A percentile compares a stretch with the other conserved stretches of the same genome.
Evolutionary conservation across 208 protist genomes (phyloP).

Genomic region (Trypanosoma vivax): DNA sequence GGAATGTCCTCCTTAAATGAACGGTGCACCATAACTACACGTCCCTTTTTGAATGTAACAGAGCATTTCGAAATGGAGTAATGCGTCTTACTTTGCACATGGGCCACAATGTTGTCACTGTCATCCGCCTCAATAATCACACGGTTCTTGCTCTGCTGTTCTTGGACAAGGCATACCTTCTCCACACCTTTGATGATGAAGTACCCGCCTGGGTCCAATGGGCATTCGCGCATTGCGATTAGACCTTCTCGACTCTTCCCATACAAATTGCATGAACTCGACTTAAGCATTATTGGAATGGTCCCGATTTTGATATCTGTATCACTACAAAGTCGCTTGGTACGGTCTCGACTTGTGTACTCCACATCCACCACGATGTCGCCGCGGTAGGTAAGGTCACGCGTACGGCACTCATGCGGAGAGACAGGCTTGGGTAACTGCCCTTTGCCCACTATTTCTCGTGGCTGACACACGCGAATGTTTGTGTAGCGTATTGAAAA

Average conservation of each 20-base stretch:
- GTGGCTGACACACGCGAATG: slow-evolving; percentile 70
- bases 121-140: slow-evolving; percentile 95
- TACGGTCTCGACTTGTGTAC: slow-evolving; percentile 68
- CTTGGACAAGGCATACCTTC: slow-evolving; percentile 95
- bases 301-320: slow-evolving; percentile 93
- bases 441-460: slow-evolving; percentile 78
- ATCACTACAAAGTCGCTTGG: slow-evolving; percentile 46
- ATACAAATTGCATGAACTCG: slow-evolving; percentile 94
- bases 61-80: slow-evolving; percentile 94
- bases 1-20: slow-evolving; percentile 98
- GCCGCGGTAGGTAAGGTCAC: slow-evolving; percentile 93
- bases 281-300: slow-evolving; percentile 99
- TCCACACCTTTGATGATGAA: slow-evolving; percentile 99
- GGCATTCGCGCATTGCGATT: slow-evolving; percentile 96
- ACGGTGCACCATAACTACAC: slow-evolving; percentile 97
- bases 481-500: slow-evolving; percentile 85
- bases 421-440: slow-evolving; percentile 70
- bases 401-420: slow-evolving; percentile 94
- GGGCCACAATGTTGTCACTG: slow-evolving; percentile 68
- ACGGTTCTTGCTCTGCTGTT: slow-evolving; percentile 98
- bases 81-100: slow-evolving; percentile 89
- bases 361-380: slow-evolving; percentile 87
- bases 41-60: slow-evolving; percentile 91
- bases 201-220: slow-evolving; percentile 99
- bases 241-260: slow-evolving; percentile 90